These are phyloP conservation scores for Ampelomyces quisqualis DNA, from an alignment of 2,329 filamentous ascomycete genomes.

Conservation along the genomic window DNA sequence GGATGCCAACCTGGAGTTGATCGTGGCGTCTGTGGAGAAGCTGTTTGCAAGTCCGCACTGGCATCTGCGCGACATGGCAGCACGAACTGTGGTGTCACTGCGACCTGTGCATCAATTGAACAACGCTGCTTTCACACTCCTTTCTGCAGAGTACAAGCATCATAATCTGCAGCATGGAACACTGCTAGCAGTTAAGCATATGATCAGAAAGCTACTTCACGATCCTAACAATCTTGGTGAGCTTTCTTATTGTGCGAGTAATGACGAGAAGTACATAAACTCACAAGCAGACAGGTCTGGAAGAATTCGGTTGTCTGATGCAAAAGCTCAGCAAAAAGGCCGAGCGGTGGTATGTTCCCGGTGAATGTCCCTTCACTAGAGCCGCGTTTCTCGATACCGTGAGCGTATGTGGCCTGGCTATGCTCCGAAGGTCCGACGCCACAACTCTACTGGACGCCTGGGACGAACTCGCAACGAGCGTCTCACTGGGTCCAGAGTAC, in stretches of 20 bases:
- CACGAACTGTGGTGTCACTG: slow-evolving; percentile 61
- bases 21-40: slow-evolving; percentile 59
- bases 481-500: slow-evolving; percentile 25
- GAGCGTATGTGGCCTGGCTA: slow-evolving; percentile 27
- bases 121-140: slow-evolving; percentile 20
- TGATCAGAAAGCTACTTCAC: slow-evolving; percentile 27
- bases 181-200: slow-evolving; percentile 36
- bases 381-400: slow-evolving; percentile 43
- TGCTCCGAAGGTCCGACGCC: slow-evolving; percentile 22
- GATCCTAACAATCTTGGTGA: slow-evolving; percentile 12
- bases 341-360: slow-evolving; percentile 17
- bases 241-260: neutral
- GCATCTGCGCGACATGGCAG: slow-evolving; percentile 80
- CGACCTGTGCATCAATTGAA: slow-evolving; percentile 26
- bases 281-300: slow-evolving; percentile 10
- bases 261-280: neutral
- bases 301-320: slow-evolving; percentile 21
- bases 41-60: slow-evolving; percentile 71
- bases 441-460: slow-evolving; percentile 21
- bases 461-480: slow-evolving; percentile 17
- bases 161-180: slow-evolving; percentile 37
- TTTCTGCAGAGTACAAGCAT: slow-evolving; percentile 13
- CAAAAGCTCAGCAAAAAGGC: slow-evolving; percentile 18
- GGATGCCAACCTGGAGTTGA: slow-evolving; percentile 54
- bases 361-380: slow-evolving; percentile 37